Base-by-base conservation (phyloP, 805 yeast species). In the Lachancea cidri region DNA sequence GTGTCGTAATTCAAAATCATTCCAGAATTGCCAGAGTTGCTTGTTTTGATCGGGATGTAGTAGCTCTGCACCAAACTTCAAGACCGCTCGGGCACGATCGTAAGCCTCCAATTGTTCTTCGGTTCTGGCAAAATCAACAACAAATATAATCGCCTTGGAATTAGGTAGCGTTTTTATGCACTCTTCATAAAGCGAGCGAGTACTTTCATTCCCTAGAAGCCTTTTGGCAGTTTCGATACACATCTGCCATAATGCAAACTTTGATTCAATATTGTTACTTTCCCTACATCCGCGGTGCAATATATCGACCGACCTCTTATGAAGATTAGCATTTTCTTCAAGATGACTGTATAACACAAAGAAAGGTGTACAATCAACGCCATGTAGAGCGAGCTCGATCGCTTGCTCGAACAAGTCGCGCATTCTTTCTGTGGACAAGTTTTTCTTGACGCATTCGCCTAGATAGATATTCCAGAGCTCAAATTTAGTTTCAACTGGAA, bases 401-500 rank as follows among this genome's bases (percentile, higher is more conserved):
- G 87, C 74, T 33, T 78, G 77, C 36, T 86, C 95, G 63, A 85
- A 88, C 13, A 83, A 53, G 43, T 85, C 95, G 29, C 95, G 66
- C 4, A 84, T 62, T 46, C 82, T 62, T 48, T 82, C 87, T 2
- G 65, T 42, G 2, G 68, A 60, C 17, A 73, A 47, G 8, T 27
- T 35, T 8, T 63, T 49, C 11, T 58, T 50, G 24, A 81, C 47
- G 0, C 77, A 72, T 41, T 74, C 77, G 0, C 72, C 60, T 24
- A 88, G 56, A 57, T 87, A 89, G 7, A 74, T 64, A 39, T 73
- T 76, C 89, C 91, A 86, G 14, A 88, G 68, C 49, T 86, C 86
- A 51, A 72, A 79, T 33, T 73, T 77, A 3, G 75, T 69, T 18
- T 46, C 52, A 1, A 54, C 44, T 0, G 86, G 81, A 55, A 88